Evolutionary conservation across 2,329 filamentous ascomycete genomes (phyloP).

Genomic region (Tothia fuscella): DNA sequence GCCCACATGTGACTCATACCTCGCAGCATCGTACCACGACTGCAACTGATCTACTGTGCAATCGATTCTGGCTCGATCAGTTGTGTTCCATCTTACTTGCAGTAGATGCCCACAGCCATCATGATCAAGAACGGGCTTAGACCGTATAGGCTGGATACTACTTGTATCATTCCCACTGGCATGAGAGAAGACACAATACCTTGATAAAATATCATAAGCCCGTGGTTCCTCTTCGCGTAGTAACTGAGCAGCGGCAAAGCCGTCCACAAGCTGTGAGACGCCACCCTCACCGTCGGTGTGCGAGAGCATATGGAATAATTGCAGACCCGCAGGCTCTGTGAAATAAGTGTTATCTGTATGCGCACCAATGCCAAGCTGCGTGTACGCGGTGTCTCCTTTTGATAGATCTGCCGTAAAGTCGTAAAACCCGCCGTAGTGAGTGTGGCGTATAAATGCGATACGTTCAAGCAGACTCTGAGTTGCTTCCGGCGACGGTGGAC

Average conservation of each 20-base stretch:
- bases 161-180: conserved; percentile 79
- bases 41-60: conserved; percentile 39
- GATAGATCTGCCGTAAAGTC: conserved; percentile 86
- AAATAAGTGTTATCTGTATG: conserved; percentile 98
- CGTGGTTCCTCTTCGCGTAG: conserved; percentile 42
- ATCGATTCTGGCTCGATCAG: conserved; percentile 64
- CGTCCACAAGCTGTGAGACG: conserved; percentile 72
- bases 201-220: conserved; percentile 47
- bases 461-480: conserved; percentile 66
- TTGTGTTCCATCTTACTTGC: conserved; percentile 86
- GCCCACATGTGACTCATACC: conserved; percentile 13
- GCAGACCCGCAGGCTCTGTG: conserved; percentile 78
- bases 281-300: conserved; percentile 63
- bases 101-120: conserved; percentile 37
- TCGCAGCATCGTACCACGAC: conserved; percentile 69
- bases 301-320: conserved; percentile 84
- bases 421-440: conserved; percentile 78
- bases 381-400: conserved; percentile 80
- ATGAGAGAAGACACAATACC: conserved; percentile 57
- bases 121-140: conserved; percentile 61
- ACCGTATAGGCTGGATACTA: conserved; percentile 58
- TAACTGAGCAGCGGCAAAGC: conserved; percentile 57
- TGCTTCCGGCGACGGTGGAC: conserved; percentile 55
- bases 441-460: conserved; percentile 78
- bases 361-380: conserved; percentile 64